Base-by-base conservation (phyloP, 75 land plant species). In the Pinus tabuliformis region DNA sequence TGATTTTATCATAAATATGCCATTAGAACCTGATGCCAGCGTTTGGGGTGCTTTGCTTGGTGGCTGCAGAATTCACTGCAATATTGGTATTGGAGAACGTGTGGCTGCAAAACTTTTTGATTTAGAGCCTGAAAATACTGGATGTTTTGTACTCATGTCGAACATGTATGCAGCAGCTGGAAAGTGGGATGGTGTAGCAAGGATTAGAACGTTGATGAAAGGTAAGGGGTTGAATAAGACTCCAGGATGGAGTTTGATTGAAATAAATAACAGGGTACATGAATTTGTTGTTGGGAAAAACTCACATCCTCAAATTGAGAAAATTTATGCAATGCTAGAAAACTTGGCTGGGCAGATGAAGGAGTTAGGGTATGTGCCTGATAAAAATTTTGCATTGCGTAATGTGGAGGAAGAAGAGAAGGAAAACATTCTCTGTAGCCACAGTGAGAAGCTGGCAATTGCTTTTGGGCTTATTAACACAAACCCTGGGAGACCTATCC, bases 41-140 rank as follows among this genome's bases (percentile, higher is more conserved):
- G 75, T 56, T 20, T 74, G 75, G 75, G 58, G 22, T 22, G 61
- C 75, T 24, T 56, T 74, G 75, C 75, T 74, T 57, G 58, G 62
- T 42, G 75, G 59, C 36, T 74, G 75, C 28, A 3, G 75, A 74
- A 57, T 6, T 33, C 75, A 57, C 56, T 8, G 26, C 21, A 57
- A 74, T n/a, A 57, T 56, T 74, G 21, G 20, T 4, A 5, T 74
- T 54, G 75, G 61, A 6, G 62, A 74, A 13, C 61, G 61, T 74
- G 62, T 21, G 5, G 62, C 62, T 21, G 62, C 11, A 8, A 8
- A 8, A 7, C 21, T 74, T 74, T 57, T 74, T 54, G 75, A 54
- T 14, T 57, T 74, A 28, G 62, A 56, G 4, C 75, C 60, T 24
- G 24, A 24, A 61, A n/a, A 61, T 61, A n/a, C 62, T 61, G 62